Percentiles rank a stretch among this genome's conserved stretches.
Conservation (phyloP, 2,329 filamentous ascomycete genomes). For the Fusarium algeriense region DNA sequence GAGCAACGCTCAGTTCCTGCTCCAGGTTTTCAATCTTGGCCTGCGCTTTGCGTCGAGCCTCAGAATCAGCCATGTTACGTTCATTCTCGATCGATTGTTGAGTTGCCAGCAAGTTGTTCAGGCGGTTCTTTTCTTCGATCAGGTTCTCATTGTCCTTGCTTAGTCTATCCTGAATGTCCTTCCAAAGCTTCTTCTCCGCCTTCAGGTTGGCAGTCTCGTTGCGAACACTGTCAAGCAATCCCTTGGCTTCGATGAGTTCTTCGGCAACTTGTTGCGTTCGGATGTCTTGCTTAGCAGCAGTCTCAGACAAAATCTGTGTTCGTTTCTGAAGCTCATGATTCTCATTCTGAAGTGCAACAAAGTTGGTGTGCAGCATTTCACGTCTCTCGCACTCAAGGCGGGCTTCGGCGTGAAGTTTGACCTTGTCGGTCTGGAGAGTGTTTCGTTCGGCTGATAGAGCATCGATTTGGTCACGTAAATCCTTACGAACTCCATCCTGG, state of each 20-base stretch:
- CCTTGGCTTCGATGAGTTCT: conserved; percentile 88
- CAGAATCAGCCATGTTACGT: conserved; percentile 85
- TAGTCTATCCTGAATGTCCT: conserved; percentile 89
- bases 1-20: conserved; percentile 79
- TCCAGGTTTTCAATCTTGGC: conserved; percentile 82
- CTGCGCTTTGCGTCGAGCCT: conserved; percentile 84
- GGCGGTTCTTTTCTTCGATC: conserved; percentile 83
- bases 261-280: conserved; percentile 92
- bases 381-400: conserved; percentile 85
- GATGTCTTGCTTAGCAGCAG: conserved; percentile 89
- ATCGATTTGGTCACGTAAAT: conserved; percentile 87
- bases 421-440: conserved; percentile 83
- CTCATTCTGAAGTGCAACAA: conserved; percentile 83
- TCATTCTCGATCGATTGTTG: conserved; percentile 93
- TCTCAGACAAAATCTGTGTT: conserved; percentile 80
- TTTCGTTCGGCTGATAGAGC: conserved; percentile 85
- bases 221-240: conserved; percentile 85
- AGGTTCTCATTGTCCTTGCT: conserved; percentile 89
- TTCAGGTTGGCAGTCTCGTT: conserved; percentile 94
- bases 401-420: conserved; percentile 83
- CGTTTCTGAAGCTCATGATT: conserved; percentile 89
- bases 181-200: conserved; percentile 94
- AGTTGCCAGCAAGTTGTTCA: conserved; percentile 85
- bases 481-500: conserved; percentile 81
- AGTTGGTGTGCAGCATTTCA: conserved; percentile 91